Evolutionary conservation across 768 basidiomycete species (phyloP).

Genomic region (Wakefieldia striispora): DNA sequence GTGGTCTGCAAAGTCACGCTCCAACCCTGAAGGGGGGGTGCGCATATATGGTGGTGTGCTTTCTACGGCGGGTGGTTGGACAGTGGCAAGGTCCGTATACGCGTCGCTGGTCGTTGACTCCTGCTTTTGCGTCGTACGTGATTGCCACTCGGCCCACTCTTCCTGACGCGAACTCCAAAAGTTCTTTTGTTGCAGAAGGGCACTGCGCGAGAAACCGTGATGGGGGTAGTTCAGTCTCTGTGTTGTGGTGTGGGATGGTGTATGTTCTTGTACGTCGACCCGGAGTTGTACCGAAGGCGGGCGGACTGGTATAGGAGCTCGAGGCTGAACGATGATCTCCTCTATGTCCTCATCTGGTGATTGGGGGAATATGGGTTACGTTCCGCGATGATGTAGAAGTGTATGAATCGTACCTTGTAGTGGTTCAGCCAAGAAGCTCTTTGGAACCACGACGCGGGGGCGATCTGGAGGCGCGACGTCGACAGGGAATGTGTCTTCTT

Average conservation of each 20-base stretch:
- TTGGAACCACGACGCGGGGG: neutral
- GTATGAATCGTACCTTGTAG: slow-evolving; percentile 11
- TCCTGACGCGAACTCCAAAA: slow-evolving; percentile 61
- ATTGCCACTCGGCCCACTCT: slow-evolving; percentile 43
- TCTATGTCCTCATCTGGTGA: slow-evolving; percentile 13
- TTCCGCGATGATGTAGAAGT: slow-evolving; percentile 11
- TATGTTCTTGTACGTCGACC: neutral
- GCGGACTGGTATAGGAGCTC: slow-evolving; percentile 24
- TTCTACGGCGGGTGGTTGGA: neutral
- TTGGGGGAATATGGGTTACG: slow-evolving; percentile 7
- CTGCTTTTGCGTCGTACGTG: slow-evolving; percentile 9
- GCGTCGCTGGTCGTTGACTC: slow-evolving; percentile 15
- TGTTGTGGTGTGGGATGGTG: slow-evolving; percentile 8
- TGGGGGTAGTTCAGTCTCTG: slow-evolving; percentile 48
- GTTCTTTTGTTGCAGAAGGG: slow-evolving; percentile 56
- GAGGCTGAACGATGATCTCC: slow-evolving; percentile 15
- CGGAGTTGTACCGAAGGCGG: slow-evolving; percentile 8
- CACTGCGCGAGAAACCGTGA: slow-evolving; percentile 62
- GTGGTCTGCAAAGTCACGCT: slow-evolving; percentile 24
- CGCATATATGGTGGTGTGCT: slow-evolving; percentile 18
- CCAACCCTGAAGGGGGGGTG: slow-evolving; percentile 29
- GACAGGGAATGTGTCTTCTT: slow-evolving; percentile 8
- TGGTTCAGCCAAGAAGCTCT: neutral
- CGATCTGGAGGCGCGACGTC: neutral
- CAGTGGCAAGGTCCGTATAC: slow-evolving; percentile 24